Conservation (phyloP, 495 filamentous ascomycete genomes). For the Amphirosellinia nigrospora region DNA sequence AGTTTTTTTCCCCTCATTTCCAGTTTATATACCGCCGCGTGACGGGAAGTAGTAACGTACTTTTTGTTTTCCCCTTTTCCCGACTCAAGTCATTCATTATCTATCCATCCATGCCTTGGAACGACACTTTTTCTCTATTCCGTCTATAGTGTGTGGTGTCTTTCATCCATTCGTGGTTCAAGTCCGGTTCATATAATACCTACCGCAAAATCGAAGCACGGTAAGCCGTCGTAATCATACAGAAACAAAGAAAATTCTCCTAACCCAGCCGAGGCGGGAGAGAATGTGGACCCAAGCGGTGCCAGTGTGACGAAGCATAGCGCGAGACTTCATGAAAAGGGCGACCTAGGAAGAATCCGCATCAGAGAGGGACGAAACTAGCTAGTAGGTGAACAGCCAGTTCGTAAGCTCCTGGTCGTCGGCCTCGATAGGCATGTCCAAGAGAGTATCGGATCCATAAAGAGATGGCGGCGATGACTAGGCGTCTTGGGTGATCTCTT, state of each 20-base stretch:
- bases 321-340: not conserved
- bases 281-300: not conserved
- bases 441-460: not conserved
- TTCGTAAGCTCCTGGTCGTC: not conserved
- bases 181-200: constrained; percentile 1
- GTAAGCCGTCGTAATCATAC: constrained; percentile 7
- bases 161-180: not conserved
- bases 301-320: not conserved
- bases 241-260: constrained; percentile 1
- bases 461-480: constrained; percentile 25
- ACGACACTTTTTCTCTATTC: constrained; percentile 1
- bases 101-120: constrained; percentile 1
- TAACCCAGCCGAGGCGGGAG: not conserved
- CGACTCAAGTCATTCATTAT: not conserved
- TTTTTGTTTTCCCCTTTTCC: not conserved
- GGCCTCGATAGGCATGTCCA: not conserved
- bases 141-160: not conserved
- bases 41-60: not conserved
- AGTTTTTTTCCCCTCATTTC: too few relatives aligned
- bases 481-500: constrained; percentile 21
- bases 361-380: not conserved
- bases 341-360: not conserved
- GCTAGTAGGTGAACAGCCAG: not conserved
- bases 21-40: not conserved
- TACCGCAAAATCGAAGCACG: not conserved